These are phyloP conservation scores for Chaetomium globosum DNA, from an alignment of 2,329 filamentous ascomycete genomes.

Conservation along the genomic window DNA sequence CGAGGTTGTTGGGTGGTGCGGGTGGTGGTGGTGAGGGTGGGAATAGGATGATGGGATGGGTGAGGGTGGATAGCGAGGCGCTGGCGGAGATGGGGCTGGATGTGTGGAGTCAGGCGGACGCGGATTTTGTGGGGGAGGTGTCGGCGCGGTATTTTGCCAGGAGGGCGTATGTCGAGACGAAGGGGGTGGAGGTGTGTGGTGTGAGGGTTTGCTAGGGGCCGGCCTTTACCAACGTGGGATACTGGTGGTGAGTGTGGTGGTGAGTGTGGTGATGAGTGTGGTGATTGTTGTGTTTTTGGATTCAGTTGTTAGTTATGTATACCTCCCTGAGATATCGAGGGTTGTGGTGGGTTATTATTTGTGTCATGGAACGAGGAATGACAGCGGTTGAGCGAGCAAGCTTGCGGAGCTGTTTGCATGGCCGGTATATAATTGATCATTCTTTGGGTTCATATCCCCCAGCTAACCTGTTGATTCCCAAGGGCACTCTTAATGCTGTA, in stretches of 20 bases:
- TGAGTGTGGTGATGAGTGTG: too few species aligned
- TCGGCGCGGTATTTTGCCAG: conserved; percentile 67
- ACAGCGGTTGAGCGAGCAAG: conserved; percentile 24
- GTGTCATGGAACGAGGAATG: neutral
- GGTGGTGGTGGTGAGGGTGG: conserved; percentile 21
- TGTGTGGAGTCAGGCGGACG: conserved; percentile 72
- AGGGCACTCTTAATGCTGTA: too few species aligned
- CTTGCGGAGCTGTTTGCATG: neutral
- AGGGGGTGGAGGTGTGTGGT: conserved; percentile 74
- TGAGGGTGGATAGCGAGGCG: conserved; percentile 65
- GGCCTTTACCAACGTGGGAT: neutral
- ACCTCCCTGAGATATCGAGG: neutral
- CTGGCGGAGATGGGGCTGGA: conserved; percentile 75
- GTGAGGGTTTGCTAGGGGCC: conserved; percentile 64
- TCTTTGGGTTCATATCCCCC: neutral
- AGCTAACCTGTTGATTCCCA: neutral
- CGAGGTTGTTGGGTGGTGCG: conserved; percentile 22
- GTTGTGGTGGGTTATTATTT: neutral
- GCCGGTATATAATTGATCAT: neutral
- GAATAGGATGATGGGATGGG: conserved; percentile 46
- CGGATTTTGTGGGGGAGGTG: conserved; percentile 67
- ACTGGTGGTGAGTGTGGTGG: neutral
- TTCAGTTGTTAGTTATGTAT: neutral
- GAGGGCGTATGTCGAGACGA: conserved; percentile 64
- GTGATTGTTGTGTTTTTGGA: neutral